Evolutionary conservation across 257 asterid species (phyloP), one percentile per base, ranked within the genome.

Genomic region (Perilla frutescens): DNA sequence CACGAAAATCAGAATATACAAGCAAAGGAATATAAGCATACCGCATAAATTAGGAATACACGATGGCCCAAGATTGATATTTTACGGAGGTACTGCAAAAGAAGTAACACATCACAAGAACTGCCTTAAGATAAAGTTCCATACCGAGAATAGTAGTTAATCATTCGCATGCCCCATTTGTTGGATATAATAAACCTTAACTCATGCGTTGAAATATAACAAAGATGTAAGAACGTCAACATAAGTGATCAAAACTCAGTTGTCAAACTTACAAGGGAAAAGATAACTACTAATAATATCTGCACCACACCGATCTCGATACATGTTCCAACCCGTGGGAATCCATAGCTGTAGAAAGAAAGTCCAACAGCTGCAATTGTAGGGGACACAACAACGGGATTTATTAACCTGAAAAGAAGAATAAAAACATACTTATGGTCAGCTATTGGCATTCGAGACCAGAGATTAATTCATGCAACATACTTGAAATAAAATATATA

Each of bases 341-440:
- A 89, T 58, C 98, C 99, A 73, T 89, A 95, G 85, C 96, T 87
- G 79, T 85, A 92, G 89, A 95, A 95, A 54, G 99, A 95, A 79
- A 95, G 98, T 68, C 99, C 99, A 66, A 95, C 92, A 32, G 99
- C 97, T 20, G 99, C 99, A 75, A 95, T 75, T 3, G 99, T 92
- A 54, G 99, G 98, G 76, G 98, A 68, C 73, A 95, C 96, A 62
- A 95, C 96, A 62, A 95, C 99, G 56, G 99, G 99, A 77, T 95
- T 95, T 78, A 95, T 95, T 84, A 86, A 84, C 88, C 99, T 90
- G 83, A 66, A 80, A 77, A 68, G 62, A 50, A 72, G 37, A 14
- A 55, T 13, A 41, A 58, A 72, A 70, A 76, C 39, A 26, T 34
- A 39, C 5, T 41, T n/a, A 48, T 50, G 67, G 70, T 76, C 61